A percentile compares a stretch with the other conserved stretches of the same genome.
Conservation (phyloP, 2,329 filamentous ascomycete genomes). For the Corinectria fuckeliana region DNA sequence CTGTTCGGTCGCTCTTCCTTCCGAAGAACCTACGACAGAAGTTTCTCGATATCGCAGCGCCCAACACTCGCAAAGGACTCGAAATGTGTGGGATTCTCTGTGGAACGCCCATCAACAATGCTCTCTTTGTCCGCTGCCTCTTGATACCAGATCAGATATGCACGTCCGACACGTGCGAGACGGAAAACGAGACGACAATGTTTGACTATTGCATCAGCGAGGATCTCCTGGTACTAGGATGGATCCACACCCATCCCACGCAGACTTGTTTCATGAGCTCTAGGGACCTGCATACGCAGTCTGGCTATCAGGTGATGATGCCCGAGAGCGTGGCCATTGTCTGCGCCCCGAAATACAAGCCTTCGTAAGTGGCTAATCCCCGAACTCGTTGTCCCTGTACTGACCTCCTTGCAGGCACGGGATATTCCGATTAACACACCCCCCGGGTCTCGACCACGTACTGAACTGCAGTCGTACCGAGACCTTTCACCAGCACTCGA, state of each 20-base stretch:
- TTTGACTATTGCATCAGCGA: constrained; percentile 90
- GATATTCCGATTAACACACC: constrained; percentile 91
- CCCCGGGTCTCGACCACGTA: constrained; percentile 86
- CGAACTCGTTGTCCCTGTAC: neutral
- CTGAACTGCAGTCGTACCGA: constrained; percentile 78
- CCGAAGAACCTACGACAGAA: constrained; percentile 74
- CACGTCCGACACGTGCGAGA: constrained; percentile 94
- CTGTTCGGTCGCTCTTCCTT: constrained; percentile 87
- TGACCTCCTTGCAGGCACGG: constrained; percentile 68
- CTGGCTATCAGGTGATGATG: constrained; percentile 94
- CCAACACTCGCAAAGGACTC: constrained; percentile 81
- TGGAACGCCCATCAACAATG: constrained; percentile 89
- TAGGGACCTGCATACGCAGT: constrained; percentile 90
- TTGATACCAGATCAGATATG: constrained; percentile 90
- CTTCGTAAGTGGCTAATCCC: constrained; percentile 64
- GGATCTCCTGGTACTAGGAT: constrained; percentile 86
- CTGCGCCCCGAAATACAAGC: constrained; percentile 82
- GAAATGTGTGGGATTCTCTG: constrained; percentile 97
- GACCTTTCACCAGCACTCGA: constrained; percentile 79
- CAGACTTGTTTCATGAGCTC: constrained; percentile 99
- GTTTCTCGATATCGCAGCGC: constrained; percentile 76
- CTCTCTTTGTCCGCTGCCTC: constrained; percentile 86
- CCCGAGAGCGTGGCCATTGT: constrained; percentile 97
- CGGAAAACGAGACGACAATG: constrained; percentile 81
- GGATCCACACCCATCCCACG: constrained; percentile 97